Base-by-base conservation (phyloP, 2,329 filamentous ascomycete species). In the Tolypocladium guangdongense region DNA sequence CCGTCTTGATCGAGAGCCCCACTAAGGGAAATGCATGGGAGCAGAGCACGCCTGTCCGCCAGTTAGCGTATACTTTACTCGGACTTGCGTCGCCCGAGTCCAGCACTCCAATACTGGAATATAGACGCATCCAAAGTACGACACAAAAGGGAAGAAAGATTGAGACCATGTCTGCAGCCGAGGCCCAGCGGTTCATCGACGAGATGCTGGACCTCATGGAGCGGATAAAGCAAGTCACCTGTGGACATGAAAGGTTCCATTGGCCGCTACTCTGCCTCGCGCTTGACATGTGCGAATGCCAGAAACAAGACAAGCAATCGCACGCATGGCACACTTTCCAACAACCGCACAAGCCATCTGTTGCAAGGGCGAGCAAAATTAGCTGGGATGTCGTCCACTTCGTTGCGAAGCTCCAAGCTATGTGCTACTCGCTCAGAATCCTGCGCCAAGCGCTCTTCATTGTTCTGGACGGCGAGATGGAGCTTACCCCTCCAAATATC, bases 301-400 rank as follows among this genome's bases (percentile, higher is more conserved):
- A 51, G 16, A 59, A 61, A n/a, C 57, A 61, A 20, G 65, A 56
- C 27, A 67, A 68, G 33, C 54, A 57, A 16, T 63, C 64, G 2
- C 60, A 64, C 24, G 48, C 46, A 12, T 53, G 66, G 20, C 53
- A 57, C 30, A 59, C 57, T 14, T 54, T 70, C 14, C 58, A 63
- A 50, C 39, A 54, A 5, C 24, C 24, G 6, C 41, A 55, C 3
- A 36, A 45, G 12, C 38, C 43, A n/a, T 33, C 32, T 18, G 27
- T 22, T 7, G 20, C 10, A 10, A 27, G 12, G 16, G 16, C 24
- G 7, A 41, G 20, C 35, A 50, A 8, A 14, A 41, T 55, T n/a
- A 27, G 24, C 1, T 88, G 84, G 86, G 71, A 77, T 11, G 69
- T 77, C 20, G 66, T 86, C 45, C 85, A 89, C 60, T 72, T 86